A percentile compares a stretch with the other conserved stretches of the same genome.
Evolutionary conservation across 177 flowering plant species (phyloP).

Genomic region (Tripterygium wilfordii): DNA sequence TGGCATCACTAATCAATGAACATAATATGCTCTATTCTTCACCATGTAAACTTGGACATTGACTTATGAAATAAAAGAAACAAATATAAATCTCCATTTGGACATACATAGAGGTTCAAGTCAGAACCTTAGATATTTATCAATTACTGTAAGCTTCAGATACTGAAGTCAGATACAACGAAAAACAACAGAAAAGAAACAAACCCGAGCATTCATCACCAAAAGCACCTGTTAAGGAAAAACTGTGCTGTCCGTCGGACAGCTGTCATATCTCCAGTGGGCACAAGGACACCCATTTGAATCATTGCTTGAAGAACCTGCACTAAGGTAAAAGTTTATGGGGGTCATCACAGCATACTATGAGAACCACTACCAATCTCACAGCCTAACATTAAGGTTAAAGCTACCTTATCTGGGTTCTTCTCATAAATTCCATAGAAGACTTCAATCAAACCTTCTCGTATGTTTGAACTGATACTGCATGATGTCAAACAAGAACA

Average conservation of each 20-base stretch:
- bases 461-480: conserved; percentile 92
- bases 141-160: too few relatives aligned
- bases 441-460: conserved; percentile 86
- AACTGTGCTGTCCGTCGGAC: conserved; percentile 92
- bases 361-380: background rate
- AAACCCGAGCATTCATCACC: too few relatives aligned
- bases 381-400: background rate
- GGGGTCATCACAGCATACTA: conserved; percentile 4
- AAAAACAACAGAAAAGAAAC: too few relatives aligned
- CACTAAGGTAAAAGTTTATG: conserved; percentile 9
- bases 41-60: too few relatives aligned
- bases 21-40: too few relatives aligned
- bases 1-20: too few relatives aligned
- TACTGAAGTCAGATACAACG: too few relatives aligned
- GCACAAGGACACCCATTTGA: conserved; percentile 98
- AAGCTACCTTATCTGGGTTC: conserved; percentile 76
- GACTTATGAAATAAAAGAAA: too few relatives aligned
- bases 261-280: conserved; percentile 98
- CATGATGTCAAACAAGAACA: conserved; percentile 16
- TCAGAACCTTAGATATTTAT: too few relatives aligned
- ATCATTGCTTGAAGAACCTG: conserved; percentile 95
- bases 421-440: conserved; percentile 96
- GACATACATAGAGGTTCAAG: too few relatives aligned
- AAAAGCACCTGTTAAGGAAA: conserved; percentile 91
- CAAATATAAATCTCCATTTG: too few relatives aligned